Base-by-base conservation (phyloP, 2,329 filamentous ascomycete species). In the Sphaerostilbella broomeana region DNA sequence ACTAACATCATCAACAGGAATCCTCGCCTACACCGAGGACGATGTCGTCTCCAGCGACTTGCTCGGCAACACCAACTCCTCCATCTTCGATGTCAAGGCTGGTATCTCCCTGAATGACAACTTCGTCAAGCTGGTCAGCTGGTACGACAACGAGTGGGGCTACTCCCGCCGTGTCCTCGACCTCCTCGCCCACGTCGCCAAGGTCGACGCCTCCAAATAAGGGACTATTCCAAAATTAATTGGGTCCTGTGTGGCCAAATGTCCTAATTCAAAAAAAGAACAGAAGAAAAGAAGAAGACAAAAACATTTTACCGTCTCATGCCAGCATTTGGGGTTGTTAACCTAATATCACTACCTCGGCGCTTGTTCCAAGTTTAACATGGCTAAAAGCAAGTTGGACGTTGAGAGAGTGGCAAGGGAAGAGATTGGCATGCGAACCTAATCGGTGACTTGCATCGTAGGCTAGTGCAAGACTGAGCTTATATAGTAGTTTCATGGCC, bases 131-230 rank as follows among this genome's bases (percentile, higher is more conserved):
- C 79, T 98, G 49, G 84, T 95, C 66, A 82, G 82, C 60, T 97
- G 90, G 92, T 95, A 95, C 73, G 88, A 95, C 79, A 97, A 97
- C 79, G 90, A 97, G 81, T 95, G 89, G 88, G 92, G 89, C 63
- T 97, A 98, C 84, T 94, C 86, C 69, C 89, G 89, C 75, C 92
- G 85, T 80, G 85, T 89, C 60, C 73, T 89, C 55, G 85, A 92
- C 71, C 84, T 92, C 58, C 64, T 79, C 64, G 73, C 75, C 69
- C 84, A 88, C 75, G 77, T 89, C 59, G 73, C 84, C 68, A 85
- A 86, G 76, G 81, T 83, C 51, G 85, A 89, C 59, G 75, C 62
- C 58, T 61, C 64, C 63, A 69, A 75, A 56, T 74, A 69, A 62
- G 50, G 36, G 29, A 13, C 26, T 19, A 15, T 15, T 16, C 29